phyloP scores from a whole-genome alignment of 2,329 filamentous ascomycete genomes.

The Colletotrichum siamense region DNA sequence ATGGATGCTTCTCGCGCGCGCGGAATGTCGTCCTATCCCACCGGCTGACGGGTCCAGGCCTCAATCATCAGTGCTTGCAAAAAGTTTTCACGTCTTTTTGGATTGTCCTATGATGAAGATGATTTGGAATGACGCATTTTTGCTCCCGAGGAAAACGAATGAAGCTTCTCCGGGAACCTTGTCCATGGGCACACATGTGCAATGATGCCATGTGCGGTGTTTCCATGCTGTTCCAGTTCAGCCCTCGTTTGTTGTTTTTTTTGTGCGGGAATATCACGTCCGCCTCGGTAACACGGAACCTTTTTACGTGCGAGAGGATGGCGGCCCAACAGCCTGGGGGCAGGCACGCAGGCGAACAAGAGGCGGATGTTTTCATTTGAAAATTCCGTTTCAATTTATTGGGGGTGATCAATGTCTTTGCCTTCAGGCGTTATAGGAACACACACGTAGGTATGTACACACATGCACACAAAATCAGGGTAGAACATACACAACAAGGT shows the following conservation, averaged over 20 bases:
- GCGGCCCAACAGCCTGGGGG: neutral
- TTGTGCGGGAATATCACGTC: neutral
- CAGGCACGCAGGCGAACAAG: too few relatives aligned
- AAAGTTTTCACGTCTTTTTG: neutral
- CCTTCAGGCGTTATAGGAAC: neutral
- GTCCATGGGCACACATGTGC: neutral
- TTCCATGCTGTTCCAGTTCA: neutral
- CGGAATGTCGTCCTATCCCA: neutral
- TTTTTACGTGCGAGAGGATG: neutral
- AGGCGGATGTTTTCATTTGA: neutral
- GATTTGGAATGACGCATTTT: neutral
- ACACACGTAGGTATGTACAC: neutral
- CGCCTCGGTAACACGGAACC: neutral
- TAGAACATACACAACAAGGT: neutral
- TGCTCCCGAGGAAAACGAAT: neutral
- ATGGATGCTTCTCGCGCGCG: neutral
- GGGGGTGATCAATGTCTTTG: neutral
- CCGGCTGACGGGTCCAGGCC: neutral
- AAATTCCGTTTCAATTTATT: neutral
- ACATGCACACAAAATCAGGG: neutral
- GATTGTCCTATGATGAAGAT: neutral
- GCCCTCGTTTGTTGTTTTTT: neutral
- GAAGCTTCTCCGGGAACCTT: neutral
- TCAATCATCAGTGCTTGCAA: neutral
- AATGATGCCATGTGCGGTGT: neutral